Percentiles rank a stretch among this genome's conserved stretches.
These are phyloP conservation scores for Pelargonium nanum DNA, from an alignment of 345 rosid species.

Conservation along the genomic window DNA sequence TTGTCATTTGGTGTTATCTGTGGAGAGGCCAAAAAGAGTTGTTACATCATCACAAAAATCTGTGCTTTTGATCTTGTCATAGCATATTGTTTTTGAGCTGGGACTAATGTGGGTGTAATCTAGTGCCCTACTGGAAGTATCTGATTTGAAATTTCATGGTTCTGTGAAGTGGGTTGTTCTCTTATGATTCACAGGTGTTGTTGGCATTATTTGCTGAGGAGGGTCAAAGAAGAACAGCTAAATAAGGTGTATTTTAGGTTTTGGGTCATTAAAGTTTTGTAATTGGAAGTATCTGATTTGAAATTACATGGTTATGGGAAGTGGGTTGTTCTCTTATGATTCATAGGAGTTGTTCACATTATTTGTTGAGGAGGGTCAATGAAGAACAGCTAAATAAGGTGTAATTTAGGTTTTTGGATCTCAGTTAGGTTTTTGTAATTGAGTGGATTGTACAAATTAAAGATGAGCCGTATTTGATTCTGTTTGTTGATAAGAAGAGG, in stretches of 20 bases:
- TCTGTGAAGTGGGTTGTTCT: conserved; percentile 10
- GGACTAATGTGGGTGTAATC: not conserved
- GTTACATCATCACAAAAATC: too few relatives aligned
- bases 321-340: not conserved
- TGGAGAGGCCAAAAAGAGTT: not conserved
- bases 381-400: too few relatives aligned
- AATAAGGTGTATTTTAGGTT: too few relatives aligned
- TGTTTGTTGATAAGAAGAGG: conserved; percentile 2
- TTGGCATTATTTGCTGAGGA: too few relatives aligned
- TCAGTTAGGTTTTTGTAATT: conserved; percentile 9
- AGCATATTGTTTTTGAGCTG: not conserved
- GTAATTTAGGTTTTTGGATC: too few relatives aligned
- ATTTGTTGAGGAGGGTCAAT: too few relatives aligned
- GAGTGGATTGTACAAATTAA: not conserved
- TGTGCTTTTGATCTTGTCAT: not conserved
- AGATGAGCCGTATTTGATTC: not conserved
- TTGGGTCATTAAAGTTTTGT: conserved; percentile 3
- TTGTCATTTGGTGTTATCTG: too few relatives aligned
- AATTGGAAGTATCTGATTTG: conserved; percentile 10
- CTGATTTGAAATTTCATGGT: not conserved
- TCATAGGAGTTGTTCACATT: too few relatives aligned
- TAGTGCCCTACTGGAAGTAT: too few relatives aligned
- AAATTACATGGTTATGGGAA: conserved; percentile 1
- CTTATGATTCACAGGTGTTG: too few relatives aligned
- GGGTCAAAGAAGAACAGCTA: too few relatives aligned